phyloP scores from a whole-genome alignment of 2,329 filamentous ascomycete genomes.

The Sphaerulina musiva region DNA sequence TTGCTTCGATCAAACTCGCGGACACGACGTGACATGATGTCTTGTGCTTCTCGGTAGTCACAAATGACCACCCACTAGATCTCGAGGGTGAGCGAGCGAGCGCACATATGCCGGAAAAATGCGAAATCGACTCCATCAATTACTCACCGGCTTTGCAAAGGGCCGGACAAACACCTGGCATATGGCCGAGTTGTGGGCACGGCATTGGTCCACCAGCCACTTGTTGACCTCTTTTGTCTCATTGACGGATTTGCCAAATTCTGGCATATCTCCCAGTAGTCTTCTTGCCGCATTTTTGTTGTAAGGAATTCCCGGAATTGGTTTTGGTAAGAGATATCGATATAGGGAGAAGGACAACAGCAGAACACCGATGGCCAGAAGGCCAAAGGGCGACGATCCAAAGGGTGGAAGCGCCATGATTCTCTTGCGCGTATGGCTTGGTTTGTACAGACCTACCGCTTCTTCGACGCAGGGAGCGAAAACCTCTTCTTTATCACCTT shows the following conservation, averaged over 20 bases:
- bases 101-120: neutral
- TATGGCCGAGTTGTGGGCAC: neutral
- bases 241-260: neutral
- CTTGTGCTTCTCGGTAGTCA: conserved; percentile 36
- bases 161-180: neutral
- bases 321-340: neutral
- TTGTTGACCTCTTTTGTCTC: neutral
- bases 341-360: neutral
- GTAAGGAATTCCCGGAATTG: conserved; percentile 1
- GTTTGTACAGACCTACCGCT: too few relatives aligned
- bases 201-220: neutral
- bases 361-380: too few relatives aligned
- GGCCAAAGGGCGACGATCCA: too few relatives aligned
- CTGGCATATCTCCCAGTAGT: neutral
- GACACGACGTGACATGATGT: neutral
- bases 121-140: neutral
- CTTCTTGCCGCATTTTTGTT: neutral
- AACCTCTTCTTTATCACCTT: too few relatives aligned
- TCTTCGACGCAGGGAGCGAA: too few relatives aligned
- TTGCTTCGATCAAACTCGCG: neutral
- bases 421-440: too few relatives aligned
- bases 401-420: too few relatives aligned
- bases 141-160: conserved; percentile 16
- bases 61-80: conserved; percentile 37
- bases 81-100: conserved; percentile 29